A percentile compares a stretch with the other conserved stretches of the same genome.
phyloP scores from a whole-genome alignment of 75 land plant species.

The Pinus tabuliformis region DNA sequence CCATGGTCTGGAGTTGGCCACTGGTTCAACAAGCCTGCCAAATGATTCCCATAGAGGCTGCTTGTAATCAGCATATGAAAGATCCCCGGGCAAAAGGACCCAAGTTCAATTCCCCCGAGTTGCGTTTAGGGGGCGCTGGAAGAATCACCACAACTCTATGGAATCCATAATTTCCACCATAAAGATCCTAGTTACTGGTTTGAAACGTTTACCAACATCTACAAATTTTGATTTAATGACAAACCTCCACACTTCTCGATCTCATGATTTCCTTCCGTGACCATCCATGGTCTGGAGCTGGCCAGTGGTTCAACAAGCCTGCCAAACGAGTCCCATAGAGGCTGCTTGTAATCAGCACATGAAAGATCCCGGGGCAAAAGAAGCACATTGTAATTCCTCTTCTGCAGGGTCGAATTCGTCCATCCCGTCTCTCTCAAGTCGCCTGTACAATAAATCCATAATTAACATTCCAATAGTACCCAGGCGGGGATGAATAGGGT shows the following conservation, averaged over 20 bases:
- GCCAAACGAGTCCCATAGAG: slow-evolving; percentile 84
- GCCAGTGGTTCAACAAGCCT: slow-evolving; percentile 73
- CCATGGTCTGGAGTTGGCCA: slow-evolving; percentile 80
- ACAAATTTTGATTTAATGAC: too few relatives aligned
- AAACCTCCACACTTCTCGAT: too few relatives aligned
- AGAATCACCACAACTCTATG: too few relatives aligned
- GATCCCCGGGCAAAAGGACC: too few relatives aligned
- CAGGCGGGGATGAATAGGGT: too few relatives aligned
- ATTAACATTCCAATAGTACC: too few relatives aligned
- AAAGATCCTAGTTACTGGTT: too few relatives aligned
- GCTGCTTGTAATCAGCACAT: slow-evolving; percentile 71
- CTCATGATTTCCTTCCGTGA: slow-evolving; percentile 91
- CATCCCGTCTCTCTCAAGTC: slow-evolving; percentile 86
- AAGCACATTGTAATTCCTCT: slow-evolving; percentile 60
- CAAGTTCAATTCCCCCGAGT: too few relatives aligned
- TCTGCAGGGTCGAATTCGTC: slow-evolving; percentile 61
- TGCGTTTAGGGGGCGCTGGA: too few relatives aligned
- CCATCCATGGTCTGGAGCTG: slow-evolving; percentile 86
- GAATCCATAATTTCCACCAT: too few relatives aligned
- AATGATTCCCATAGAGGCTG: slow-evolving; percentile 85
- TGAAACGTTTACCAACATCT: too few relatives aligned
- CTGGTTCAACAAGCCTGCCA: slow-evolving; percentile 70
- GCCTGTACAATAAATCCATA: slow-evolving; percentile 29
- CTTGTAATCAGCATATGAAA: slow-evolving; percentile 63
- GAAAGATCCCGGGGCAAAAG: slow-evolving; percentile 86